Percentiles rank a stretch among this genome's conserved stretches.
Conservation (phyloP, 2,329 filamentous ascomycete species). For the Hypoxylon sp. region DNA sequence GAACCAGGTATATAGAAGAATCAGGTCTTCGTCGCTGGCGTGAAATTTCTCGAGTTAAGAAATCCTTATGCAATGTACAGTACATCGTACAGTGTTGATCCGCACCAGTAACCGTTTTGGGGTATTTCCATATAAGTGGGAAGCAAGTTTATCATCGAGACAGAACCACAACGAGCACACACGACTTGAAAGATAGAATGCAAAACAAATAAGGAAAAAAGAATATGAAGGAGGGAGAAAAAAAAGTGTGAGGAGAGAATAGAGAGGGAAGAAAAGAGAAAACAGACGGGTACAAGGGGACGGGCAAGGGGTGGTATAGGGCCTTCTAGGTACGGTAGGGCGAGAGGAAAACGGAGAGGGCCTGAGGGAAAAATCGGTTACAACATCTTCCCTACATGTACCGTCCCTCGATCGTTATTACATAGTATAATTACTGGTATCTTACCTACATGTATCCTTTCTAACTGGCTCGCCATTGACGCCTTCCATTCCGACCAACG, state of each 20-base stretch:
- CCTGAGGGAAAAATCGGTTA: conserved; percentile 49
- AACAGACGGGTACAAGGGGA: conserved; percentile 51
- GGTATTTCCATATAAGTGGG: conserved; percentile 44
- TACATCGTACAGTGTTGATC: conserved; percentile 28
- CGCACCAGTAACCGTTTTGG: conserved; percentile 49
- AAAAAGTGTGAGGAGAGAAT: conserved; percentile 30
- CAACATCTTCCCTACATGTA: conserved; percentile 40
- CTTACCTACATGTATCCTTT: conserved; percentile 6
- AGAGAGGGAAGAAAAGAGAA: conserved; percentile 31
- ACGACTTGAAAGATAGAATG: neutral
- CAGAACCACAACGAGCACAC: conserved; percentile 34
- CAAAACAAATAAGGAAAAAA: conserved; percentile 12
- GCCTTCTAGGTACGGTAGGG: conserved; percentile 51
- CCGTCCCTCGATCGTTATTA: conserved; percentile 33
- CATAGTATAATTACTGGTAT: conserved; percentile 11
- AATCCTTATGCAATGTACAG: conserved; percentile 17
- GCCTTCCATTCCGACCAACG: conserved; percentile 11
- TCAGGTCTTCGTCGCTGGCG: conserved; percentile 5
- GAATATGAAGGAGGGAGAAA: conserved; percentile 19
- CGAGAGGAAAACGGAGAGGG: conserved; percentile 44
- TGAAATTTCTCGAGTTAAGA: conserved; percentile 8
- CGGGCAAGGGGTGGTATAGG: conserved; percentile 54
- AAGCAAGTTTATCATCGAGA: conserved; percentile 33
- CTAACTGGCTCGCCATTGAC: conserved; percentile 7
- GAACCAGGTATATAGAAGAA: neutral